Evolutionary conservation across 2,329 filamentous ascomycete species (phyloP), one percentile per base, ranked within the genome.

Genomic region (Fusarium sublunatum): DNA sequence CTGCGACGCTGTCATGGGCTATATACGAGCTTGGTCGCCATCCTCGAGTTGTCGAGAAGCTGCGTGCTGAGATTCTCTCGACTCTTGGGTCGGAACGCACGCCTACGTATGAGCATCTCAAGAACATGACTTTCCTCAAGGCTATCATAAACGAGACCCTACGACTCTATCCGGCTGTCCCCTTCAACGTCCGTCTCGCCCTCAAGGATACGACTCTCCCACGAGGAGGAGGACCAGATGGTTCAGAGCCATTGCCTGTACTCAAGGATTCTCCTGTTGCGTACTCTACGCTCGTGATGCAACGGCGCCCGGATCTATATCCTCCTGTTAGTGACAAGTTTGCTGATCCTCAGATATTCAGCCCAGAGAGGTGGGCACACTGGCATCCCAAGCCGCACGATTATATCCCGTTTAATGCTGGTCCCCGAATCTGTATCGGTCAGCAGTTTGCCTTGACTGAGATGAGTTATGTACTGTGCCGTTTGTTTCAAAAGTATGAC

Each of bases 381-480:
- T 86, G 86, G 83, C 83, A 86, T 70, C 88, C 88, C 1, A 84
- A 83, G 70, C 85, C 86, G 0, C 91, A 89, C 86, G 83, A 88
- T 61, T 92, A 90, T 72, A 83, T 92, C 38, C 90, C 90, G 5
- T 92, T 92, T 76, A 92, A 91, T 72, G 88, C 88, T 10, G 90
- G 89, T 1, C 88, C 90, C 39, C 80, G 90, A 29, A 90, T 91
- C 71, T 91, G 90, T 75, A 86, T 93, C 57, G 90, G 90, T 2
- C 90, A 94, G 81, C 90, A 94, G 75, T 94, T 93, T 73, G 91
- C 91, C 12, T 77, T 93, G 42, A 92, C 90, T 0, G 90, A 93
- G 79, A 91, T 91, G 79, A 79, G 80, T 28, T 93, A 93, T 72
- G 87, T 90, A 9, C 82, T 92, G 58, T 87, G 88, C 26, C 81